Percentiles rank a stretch among this genome's conserved stretches.
Evolutionary conservation across 2,329 filamentous ascomycete genomes (phyloP).

Genomic region (Pseudocercospora ulei): DNA sequence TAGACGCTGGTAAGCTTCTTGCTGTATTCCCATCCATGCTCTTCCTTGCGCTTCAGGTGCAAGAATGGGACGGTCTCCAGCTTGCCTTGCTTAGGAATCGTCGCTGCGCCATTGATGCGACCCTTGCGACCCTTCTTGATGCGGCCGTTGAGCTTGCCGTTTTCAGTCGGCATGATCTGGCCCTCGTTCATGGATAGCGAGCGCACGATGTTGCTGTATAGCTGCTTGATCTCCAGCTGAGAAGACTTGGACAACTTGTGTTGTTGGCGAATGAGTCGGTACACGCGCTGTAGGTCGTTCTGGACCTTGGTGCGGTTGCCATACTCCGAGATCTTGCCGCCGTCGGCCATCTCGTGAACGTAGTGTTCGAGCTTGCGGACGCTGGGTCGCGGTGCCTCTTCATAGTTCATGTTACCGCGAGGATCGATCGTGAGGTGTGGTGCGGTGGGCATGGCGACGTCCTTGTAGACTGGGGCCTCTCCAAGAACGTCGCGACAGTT

Average conservation of each 20-base stretch:
- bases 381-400: conserved; percentile 75
- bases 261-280: conserved; percentile 97
- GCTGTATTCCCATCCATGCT: conserved; percentile 97
- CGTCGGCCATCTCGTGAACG: conserved; percentile 95
- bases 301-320: conserved; percentile 97
- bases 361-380: conserved; percentile 97
- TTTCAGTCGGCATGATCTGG: conserved; percentile 87
- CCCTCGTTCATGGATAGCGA: conserved; percentile 96
- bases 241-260: conserved; percentile 95
- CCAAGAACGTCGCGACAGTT: conserved; percentile 92
- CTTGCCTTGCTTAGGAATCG: conserved; percentile 62
- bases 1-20: conserved; percentile 95
- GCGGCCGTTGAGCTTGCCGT: conserved; percentile 54
- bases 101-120: conserved; percentile 41
- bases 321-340: conserved; percentile 96
- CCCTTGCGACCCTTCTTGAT: conserved; percentile 47
- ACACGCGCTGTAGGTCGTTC: conserved; percentile 86
- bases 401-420: conserved; percentile 83
- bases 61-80: conserved; percentile 96
- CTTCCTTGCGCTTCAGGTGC: conserved; percentile 85
- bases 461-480: conserved; percentile 83
- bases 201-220: conserved; percentile 89
- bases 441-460: conserved; percentile 83
- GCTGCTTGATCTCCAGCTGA: conserved; percentile 87
- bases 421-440: conserved; percentile 87